Evolutionary conservation across 768 basidiomycete genomes (phyloP).

Genomic region (Chalciporus piperatus): DNA sequence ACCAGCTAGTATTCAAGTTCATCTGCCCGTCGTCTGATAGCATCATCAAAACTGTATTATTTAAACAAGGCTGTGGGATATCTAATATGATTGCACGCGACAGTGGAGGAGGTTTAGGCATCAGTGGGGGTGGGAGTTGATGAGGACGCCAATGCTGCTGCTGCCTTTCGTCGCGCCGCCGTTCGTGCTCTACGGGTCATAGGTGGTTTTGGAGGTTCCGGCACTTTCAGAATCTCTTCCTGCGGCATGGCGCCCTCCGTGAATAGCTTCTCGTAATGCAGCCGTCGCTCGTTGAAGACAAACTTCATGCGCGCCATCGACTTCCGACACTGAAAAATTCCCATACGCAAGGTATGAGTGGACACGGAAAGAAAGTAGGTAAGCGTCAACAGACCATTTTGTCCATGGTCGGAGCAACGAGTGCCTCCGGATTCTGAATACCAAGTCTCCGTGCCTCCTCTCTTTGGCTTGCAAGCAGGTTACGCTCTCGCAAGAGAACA

Average conservation of each 20-base stretch:
- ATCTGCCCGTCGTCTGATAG: constrained; percentile 4
- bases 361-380: not conserved
- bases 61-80: constrained; percentile 2
- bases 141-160: not conserved
- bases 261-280: constrained; percentile 60
- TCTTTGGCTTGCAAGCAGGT: constrained; percentile 83
- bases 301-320: constrained; percentile 97
- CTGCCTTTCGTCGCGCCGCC: constrained; percentile 13
- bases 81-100: constrained; percentile 9
- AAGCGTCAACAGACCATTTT: constrained; percentile 40
- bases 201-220: constrained; percentile 6
- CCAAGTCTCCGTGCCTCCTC: constrained; percentile 72
- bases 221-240: constrained; percentile 16
- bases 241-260: constrained; percentile 17
- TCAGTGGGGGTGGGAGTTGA: not conserved
- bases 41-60: constrained; percentile 2
- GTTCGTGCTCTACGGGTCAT: constrained; percentile 23
- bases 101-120: constrained; percentile 2
- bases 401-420: constrained; percentile 33
- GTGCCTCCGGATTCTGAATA: constrained; percentile 29
- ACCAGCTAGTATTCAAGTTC: constrained; percentile 11
- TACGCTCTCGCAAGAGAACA: constrained; percentile 81
- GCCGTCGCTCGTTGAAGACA: constrained; percentile 84
- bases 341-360: not conserved
- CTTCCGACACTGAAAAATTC: constrained; percentile 70